A percentile compares a stretch with the other conserved stretches of the same genome.
These are phyloP conservation scores for Xerocomus brunneocitrinus DNA, from an alignment of 768 basidiomycete genomes.

Conservation along the genomic window DNA sequence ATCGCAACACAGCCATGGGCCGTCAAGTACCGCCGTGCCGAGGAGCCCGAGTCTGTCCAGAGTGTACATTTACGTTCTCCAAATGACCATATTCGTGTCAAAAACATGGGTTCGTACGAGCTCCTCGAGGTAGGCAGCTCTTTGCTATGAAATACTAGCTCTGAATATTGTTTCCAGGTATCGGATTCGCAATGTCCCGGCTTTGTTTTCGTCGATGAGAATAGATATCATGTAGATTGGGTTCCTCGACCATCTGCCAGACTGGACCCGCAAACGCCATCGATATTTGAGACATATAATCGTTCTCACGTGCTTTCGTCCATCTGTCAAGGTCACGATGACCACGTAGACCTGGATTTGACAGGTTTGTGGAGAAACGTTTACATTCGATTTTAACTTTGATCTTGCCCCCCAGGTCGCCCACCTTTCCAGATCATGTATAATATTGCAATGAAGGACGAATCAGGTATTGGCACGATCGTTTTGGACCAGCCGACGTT, in stretches of 20 bases:
- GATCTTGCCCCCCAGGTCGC: constrained; percentile 46
- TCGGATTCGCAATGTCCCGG: constrained; percentile 85
- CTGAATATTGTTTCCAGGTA: constrained; percentile 45
- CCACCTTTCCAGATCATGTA: constrained; percentile 95
- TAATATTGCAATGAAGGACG: constrained; percentile 69
- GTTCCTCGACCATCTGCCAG: constrained; percentile 72
- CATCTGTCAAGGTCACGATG: constrained; percentile 78
- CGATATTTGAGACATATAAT: constrained; percentile 58
- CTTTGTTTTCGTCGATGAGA: constrained; percentile 51
- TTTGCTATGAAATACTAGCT: background rate
- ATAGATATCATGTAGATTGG: constrained; percentile 71
- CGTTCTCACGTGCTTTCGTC: constrained; percentile 70
- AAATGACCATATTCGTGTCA: constrained; percentile 72
- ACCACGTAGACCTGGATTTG: constrained; percentile 81
- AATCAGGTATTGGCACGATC: constrained; percentile 63
- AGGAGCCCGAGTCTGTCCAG: constrained; percentile 38
- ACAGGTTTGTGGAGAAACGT: constrained; percentile 44
- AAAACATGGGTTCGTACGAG: constrained; percentile 71
- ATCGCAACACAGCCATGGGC: constrained; percentile 70
- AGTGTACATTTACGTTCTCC: constrained; percentile 47
- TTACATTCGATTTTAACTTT: background rate
- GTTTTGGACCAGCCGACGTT: constrained; percentile 75
- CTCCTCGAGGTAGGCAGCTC: constrained; percentile 52
- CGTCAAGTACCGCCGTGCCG: constrained; percentile 62
- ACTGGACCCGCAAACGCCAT: constrained; percentile 55